Base-by-base conservation (phyloP, 805 yeast species). In the Kodamaea nitidulidarum region DNA sequence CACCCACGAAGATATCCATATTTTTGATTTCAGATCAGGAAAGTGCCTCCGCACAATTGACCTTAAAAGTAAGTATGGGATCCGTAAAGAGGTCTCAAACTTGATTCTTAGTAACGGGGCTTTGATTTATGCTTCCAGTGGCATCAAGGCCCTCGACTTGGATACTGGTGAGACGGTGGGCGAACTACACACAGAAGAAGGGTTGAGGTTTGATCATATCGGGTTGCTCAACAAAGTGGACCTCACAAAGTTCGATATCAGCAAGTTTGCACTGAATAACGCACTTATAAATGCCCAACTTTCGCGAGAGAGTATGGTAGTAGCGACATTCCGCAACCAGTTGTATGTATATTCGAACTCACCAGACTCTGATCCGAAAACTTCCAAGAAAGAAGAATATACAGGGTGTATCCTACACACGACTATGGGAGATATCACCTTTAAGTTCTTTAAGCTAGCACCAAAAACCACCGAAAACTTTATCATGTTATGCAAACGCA, bases 381-480 rank as follows among this genome's bases (percentile, higher is more conserved):
- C 17, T 22, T 4, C 24, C 15, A 14, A 35, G 22, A 35, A 34
- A 28, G 31, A 32, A 9, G 9, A 24, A 18, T 14, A 6, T 36
- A 4, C 12, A 3, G 35, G 32, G 11, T 37, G 40, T 25, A 48
- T 48, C 2, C 35, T 56, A 7, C 60, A 71, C 45, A 71, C 76
- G 2, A 58, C 70, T 3, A 34, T 58, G 9, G 76, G 76, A 2
- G 76, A 71, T 45, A 69, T 71, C 18, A 52, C 54, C 26, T 46
- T 71, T 16, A 50, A 57, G 22, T 44, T 71, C 15, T 65, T 49
- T 43, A 47, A 57, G 30, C 51, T 56, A 17, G 65, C 68, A 1
- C 76, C 76, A 3, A 47, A 60, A 30, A 64, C 75, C 1, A 67
- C 60, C 9, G 70, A 67, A 42, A 71, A 70, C 45, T 71, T 71